Evolutionary conservation across 2,329 filamentous ascomycete species (phyloP).

Genomic region (Rhynchosporium secalis): DNA sequence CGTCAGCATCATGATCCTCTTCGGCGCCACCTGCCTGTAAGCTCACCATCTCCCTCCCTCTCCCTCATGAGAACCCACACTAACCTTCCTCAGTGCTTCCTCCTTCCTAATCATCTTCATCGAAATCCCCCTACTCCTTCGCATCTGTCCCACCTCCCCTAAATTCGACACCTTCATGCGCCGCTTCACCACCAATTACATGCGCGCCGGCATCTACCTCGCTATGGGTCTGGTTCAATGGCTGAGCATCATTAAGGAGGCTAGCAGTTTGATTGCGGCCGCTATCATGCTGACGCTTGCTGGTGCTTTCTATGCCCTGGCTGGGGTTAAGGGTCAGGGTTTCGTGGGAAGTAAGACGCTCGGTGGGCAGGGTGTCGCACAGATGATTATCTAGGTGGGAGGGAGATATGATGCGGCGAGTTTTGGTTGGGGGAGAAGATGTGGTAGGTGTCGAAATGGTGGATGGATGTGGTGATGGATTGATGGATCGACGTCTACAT

Average conservation of each 20-base stretch:
- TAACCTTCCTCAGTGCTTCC: slow-evolving; percentile 54
- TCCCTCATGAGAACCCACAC: neutral
- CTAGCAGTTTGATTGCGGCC: slow-evolving; percentile 79
- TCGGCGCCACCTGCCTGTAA: slow-evolving; percentile 54
- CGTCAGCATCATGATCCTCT: slow-evolving; percentile 47
- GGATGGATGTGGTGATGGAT: neutral
- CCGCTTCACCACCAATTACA: slow-evolving; percentile 92
- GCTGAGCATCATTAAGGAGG: slow-evolving; percentile 66
- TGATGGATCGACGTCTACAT: neutral
- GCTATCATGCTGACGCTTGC: slow-evolving; percentile 79
- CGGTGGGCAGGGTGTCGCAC: slow-evolving; percentile 87
- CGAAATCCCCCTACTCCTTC: slow-evolving; percentile 89
- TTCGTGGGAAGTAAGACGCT: slow-evolving; percentile 95
- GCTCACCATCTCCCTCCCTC: slow-evolving; percentile 33
- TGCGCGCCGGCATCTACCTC: slow-evolving; percentile 85
- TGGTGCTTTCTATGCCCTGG: slow-evolving; percentile 75
- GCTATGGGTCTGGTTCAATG: slow-evolving; percentile 83
- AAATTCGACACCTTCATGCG: slow-evolving; percentile 89
- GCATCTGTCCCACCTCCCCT: slow-evolving; percentile 93
- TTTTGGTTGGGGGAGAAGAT: neutral
- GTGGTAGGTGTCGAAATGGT: neutral
- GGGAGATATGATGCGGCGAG: neutral
- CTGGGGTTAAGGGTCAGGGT: slow-evolving; percentile 77
- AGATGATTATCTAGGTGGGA: slow-evolving; percentile 86
- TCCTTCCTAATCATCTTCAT: slow-evolving; percentile 78